Percentiles rank a stretch among this genome's conserved stretches.
Evolutionary conservation across 441 rosid genomes (phyloP).

Genomic region (Kokia cookei): DNA sequence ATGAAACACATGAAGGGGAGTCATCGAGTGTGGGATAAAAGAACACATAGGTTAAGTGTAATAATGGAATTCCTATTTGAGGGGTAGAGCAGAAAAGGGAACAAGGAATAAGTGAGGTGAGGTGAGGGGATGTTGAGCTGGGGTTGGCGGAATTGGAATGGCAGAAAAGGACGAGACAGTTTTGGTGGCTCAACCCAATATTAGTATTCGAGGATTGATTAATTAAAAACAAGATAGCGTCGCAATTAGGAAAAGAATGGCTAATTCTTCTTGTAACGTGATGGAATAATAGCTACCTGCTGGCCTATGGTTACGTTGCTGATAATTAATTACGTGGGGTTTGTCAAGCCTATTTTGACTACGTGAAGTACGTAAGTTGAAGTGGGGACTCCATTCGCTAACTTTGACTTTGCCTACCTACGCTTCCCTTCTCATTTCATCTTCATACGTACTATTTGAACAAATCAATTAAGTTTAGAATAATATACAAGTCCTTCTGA

Average conservation of each 20-base stretch:
- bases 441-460: background rate
- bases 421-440: background rate
- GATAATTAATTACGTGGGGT: background rate
- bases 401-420: background rate
- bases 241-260: background rate
- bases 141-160: conserved; percentile 17
- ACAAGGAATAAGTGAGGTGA: background rate
- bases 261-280: background rate
- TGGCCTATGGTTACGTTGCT: background rate
- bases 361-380: background rate
- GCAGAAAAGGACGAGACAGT: conserved; percentile 22
- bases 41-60: too few relatives aligned
- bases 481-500: conserved; percentile 9
- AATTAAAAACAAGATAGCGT: background rate
- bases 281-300: background rate
- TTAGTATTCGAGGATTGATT: background rate
- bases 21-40: too few relatives aligned
- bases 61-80: too few relatives aligned
- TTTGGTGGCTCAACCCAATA: conserved; percentile 36
- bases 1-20: too few relatives aligned
- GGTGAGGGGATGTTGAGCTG: conserved; percentile 11
- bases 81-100: too few relatives aligned
- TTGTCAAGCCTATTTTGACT: background rate
- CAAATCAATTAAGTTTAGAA: conserved; percentile 56
- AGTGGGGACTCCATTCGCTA: background rate